phyloP scores from a whole-genome alignment of 345 rosid genomes.

The Citrus hindsii region DNA sequence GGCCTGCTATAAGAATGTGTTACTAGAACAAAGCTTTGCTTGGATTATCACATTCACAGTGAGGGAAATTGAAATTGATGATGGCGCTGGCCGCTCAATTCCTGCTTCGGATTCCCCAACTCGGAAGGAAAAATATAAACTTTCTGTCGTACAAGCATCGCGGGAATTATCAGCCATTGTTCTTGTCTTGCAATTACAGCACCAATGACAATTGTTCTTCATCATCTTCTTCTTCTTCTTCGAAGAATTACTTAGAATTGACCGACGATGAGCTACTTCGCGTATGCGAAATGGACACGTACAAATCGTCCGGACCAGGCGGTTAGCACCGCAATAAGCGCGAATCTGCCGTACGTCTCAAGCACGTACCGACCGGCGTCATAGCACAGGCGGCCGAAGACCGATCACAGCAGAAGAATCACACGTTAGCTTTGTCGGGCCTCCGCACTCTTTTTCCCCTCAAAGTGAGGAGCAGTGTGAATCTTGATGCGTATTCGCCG shows the following conservation, averaged over 20 bases:
- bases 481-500: too few species aligned
- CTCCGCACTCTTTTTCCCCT: conserved; percentile 10
- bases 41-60: too few species aligned
- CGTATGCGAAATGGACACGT: conserved; percentile 66
- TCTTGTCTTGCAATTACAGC: too few species aligned
- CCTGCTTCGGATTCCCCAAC: too few species aligned
- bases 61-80: too few species aligned
- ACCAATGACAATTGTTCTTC: too few species aligned
- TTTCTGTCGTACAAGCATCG: too few species aligned
- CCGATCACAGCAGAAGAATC: conserved; percentile 88
- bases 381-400: conserved; percentile 84
- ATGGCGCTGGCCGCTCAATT: too few species aligned
- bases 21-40: not conserved
- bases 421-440: conserved; percentile 70
- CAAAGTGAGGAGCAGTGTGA: too few species aligned
- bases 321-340: conserved; percentile 87
- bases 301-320: conserved; percentile 82
- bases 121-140: too few species aligned
- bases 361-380: conserved; percentile 81
- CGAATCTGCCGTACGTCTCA: conserved; percentile 83
- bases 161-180: too few species aligned
- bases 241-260: conserved; percentile 40
- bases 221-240: not conserved
- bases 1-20: not conserved
- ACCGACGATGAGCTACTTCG: conserved; percentile 77